Conservation (phyloP, 2,329 filamentous ascomycete species). For the Grosmannia serpens region DNA sequence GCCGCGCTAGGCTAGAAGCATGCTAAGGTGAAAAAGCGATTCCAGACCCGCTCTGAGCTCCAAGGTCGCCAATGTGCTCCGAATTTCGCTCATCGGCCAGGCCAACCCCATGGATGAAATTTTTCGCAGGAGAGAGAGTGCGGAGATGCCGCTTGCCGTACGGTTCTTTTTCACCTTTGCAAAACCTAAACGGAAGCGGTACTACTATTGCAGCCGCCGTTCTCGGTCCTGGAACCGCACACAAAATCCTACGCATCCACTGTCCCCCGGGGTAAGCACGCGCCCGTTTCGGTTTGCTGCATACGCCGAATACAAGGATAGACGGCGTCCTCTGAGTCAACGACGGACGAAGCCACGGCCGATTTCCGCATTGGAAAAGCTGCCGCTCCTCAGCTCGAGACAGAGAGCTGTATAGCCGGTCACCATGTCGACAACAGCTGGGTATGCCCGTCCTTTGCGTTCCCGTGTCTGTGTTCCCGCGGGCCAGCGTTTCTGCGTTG, state of each 20-base stretch:
- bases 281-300: not conserved
- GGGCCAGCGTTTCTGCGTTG: too few relatives aligned
- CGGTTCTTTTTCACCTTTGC: not conserved
- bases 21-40: too few relatives aligned
- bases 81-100: slow-evolving; percentile 1
- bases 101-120: slow-evolving; percentile 2
- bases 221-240: not conserved
- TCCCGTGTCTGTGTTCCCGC: not conserved
- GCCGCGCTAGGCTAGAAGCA: not conserved
- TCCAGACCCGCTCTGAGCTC: not conserved
- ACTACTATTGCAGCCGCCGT: not conserved
- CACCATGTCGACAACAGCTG: slow-evolving; percentile 12
- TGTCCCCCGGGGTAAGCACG: not conserved
- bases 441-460: slow-evolving; percentile 2
- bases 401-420: not conserved
- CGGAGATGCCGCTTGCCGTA: not conserved
- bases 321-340: not conserved
- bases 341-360: not conserved
- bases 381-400: not conserved
- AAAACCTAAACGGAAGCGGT: not conserved
- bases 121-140: slow-evolving; percentile 1
- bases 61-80: not conserved
- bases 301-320: not conserved
- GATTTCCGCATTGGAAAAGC: not conserved
- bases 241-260: not conserved